A percentile compares a stretch with the other conserved stretches of the same genome.
phyloP scores from a whole-genome alignment of 306 rosid species.

The Quercus aquifolioides region DNA sequence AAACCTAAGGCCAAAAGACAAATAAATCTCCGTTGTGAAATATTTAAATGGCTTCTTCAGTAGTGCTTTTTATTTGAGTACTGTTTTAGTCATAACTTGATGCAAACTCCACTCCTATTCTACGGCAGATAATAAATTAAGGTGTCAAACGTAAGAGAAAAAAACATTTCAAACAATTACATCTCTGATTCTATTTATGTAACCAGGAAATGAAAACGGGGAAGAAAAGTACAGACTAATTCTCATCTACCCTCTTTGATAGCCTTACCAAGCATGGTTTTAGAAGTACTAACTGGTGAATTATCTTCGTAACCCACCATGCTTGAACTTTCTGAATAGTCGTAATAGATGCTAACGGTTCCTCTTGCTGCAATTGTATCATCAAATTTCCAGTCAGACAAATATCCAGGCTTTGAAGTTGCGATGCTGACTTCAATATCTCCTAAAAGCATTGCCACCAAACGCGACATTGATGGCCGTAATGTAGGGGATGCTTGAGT shows the following conservation, averaged over 20 bases:
- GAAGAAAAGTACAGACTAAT: background rate
- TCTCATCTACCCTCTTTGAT: slow-evolving; percentile 36
- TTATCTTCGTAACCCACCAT: slow-evolving; percentile 17
- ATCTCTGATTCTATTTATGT: background rate
- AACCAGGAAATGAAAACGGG: background rate
- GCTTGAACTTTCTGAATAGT: slow-evolving; percentile 19
- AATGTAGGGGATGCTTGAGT: slow-evolving; percentile 56
- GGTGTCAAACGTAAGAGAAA: background rate
- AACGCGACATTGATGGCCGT: slow-evolving; percentile 71
- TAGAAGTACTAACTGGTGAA: slow-evolving; percentile 18
- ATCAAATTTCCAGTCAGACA: too few species aligned
- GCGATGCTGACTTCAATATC: slow-evolving; percentile 3
- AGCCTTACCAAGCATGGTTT: slow-evolving; percentile 21
- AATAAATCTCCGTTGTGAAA: too few species aligned
- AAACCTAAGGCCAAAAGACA: too few species aligned
- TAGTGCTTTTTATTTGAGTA: too few species aligned
- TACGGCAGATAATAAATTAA: too few species aligned
- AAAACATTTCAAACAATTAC: background rate
- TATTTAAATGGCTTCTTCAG: too few species aligned
- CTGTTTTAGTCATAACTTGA: too few species aligned
- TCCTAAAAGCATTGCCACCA: slow-evolving; percentile 69
- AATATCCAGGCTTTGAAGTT: too few species aligned
- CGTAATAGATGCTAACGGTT: too few species aligned
- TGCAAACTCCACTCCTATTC: too few species aligned
- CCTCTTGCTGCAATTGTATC: too few species aligned